Percentiles rank a stretch among this genome's conserved stretches.
phyloP scores from a whole-genome alignment of 768 basidiomycete genomes.

The Lactifluus echinatus region DNA sequence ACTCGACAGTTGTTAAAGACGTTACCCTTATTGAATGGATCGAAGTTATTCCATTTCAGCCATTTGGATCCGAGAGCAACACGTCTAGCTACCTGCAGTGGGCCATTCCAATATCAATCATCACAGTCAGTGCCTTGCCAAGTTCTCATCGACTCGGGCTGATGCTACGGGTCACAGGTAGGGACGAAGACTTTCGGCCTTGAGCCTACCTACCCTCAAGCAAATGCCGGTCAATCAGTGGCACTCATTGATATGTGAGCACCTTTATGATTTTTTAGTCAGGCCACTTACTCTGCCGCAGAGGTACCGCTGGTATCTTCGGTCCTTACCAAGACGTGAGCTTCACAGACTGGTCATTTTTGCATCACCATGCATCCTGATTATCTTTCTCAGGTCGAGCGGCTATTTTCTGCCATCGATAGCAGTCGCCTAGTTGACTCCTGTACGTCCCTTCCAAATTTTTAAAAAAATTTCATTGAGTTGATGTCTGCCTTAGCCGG shows the following conservation, averaged over 20 bases:
- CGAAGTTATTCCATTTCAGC: constrained; percentile 64
- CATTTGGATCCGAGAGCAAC: constrained; percentile 47
- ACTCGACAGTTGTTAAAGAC: constrained; percentile 57
- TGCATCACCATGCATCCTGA: background rate
- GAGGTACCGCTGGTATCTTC: constrained; percentile 62
- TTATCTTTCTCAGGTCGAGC: constrained; percentile 45
- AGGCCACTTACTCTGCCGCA: constrained; percentile 23
- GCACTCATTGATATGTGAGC: constrained; percentile 70
- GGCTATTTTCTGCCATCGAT: constrained; percentile 50
- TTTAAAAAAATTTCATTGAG: background rate
- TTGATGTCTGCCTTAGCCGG: constrained; percentile 33
- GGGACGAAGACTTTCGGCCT: constrained; percentile 34
- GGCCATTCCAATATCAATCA: constrained; percentile 50
- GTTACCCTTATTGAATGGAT: constrained; percentile 60
- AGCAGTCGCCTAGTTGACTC: constrained; percentile 61
- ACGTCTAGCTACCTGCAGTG: constrained; percentile 68
- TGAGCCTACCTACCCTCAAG: constrained; percentile 53
- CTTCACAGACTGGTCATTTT: background rate
- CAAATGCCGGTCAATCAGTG: constrained; percentile 46
- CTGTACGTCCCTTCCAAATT: constrained; percentile 29
- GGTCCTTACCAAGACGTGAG: constrained; percentile 73
- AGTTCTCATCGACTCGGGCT: background rate
- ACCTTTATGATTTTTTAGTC: background rate
- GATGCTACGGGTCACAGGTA: background rate
- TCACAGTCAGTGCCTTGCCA: constrained; percentile 38